Evolutionary conservation across 192 early-diverging fungal species (phyloP), one percentile per base, ranked within the genome.

Genomic region (Coemansia sp.): DNA sequence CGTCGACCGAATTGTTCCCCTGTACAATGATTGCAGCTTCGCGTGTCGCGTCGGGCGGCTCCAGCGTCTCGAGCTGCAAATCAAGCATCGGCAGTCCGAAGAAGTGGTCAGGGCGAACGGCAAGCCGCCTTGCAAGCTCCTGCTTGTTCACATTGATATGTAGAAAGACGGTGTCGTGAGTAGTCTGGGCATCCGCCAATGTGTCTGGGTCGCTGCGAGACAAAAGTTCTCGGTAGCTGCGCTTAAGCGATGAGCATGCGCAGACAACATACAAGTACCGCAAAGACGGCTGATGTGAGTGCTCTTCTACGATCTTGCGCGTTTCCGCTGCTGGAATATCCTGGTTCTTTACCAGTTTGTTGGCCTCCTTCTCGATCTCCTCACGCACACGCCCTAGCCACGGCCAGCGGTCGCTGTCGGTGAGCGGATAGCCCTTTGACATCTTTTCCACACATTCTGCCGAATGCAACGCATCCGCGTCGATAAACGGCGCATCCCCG

Each of bases 381-480:
- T 69, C 68, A 50, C 87, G 85, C 49, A 91, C 84, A 1, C 54
- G 59, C 40, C 32, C 39, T 40, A 91, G 78, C 89, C 91, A 92
- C 0, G 88, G 86, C 74, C 79, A 82, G 42, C 91, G 85, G 76
- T 92, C 88, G 48, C 86, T 86, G 61, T 92, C 91, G 1, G 63
- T 64, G 38, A 92, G 73, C 3, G 89, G 76, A 21, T 82, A 9
- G 53, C 89, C 91, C 39, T 60, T 53, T 10, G 85, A 65, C 91
- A 92, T 92, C 64, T 89, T 89, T 16, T 75, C 69, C n/a, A 88
- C 75, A 74, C 85, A 88, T 13, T 67, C 70, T 13, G 79, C 48
- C 9, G 89, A 74, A 56, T 92, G 91, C 42, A 89, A 71, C n/a
- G 77, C 40, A 63, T 92, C 91, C 0, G 87, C 91, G 47, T 92